phyloP scores from a whole-genome alignment of 169 alveolate species.

The Cryptosporidium felis region DNA sequence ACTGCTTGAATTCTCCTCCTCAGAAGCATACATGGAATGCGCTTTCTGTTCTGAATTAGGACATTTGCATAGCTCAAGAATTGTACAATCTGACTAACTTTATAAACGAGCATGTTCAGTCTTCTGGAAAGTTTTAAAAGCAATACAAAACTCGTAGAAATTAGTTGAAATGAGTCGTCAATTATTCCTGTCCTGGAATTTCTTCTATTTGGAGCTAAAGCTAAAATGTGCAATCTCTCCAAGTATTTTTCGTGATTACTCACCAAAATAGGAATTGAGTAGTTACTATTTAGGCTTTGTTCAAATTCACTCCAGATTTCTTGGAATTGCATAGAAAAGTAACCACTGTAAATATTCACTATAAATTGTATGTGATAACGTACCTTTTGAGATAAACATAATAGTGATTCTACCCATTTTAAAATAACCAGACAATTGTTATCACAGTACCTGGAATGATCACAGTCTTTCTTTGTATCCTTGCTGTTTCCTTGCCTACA shows the following conservation, averaged over 20 bases:
- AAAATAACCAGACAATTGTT: slow-evolving; percentile 12
- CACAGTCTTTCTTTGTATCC: background rate
- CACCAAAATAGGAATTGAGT: slow-evolving; percentile 11
- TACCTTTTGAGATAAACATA: background rate
- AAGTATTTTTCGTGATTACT: slow-evolving; percentile 1
- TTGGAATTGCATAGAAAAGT: background rate
- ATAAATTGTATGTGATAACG: slow-evolving; percentile 40
- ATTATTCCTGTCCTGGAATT: background rate
- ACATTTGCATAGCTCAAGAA: background rate
- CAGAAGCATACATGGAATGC: slow-evolving; percentile 40
- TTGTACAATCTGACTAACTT: slow-evolving; percentile 3
- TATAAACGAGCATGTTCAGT: background rate
- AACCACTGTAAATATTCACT: background rate
- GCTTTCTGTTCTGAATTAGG: background rate
- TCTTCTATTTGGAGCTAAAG: slow-evolving; percentile 28
- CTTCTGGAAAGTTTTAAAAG: slow-evolving; percentile 10
- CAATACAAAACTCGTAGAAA: slow-evolving; percentile 37
- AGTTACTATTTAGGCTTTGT: background rate
- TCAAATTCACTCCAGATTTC: slow-evolving; percentile 5
- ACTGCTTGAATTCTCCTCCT: slow-evolving; percentile 25
- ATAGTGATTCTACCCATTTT: slow-evolving; percentile 39
- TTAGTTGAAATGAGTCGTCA: slow-evolving; percentile 26
- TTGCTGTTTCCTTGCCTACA: slow-evolving; percentile 10
- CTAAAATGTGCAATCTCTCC: slow-evolving; percentile 2
- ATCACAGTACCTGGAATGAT: background rate